These are phyloP conservation scores for Dorcoceras hygrometricum DNA, from an alignment of 257 asterid genomes.

Conservation along the genomic window DNA sequence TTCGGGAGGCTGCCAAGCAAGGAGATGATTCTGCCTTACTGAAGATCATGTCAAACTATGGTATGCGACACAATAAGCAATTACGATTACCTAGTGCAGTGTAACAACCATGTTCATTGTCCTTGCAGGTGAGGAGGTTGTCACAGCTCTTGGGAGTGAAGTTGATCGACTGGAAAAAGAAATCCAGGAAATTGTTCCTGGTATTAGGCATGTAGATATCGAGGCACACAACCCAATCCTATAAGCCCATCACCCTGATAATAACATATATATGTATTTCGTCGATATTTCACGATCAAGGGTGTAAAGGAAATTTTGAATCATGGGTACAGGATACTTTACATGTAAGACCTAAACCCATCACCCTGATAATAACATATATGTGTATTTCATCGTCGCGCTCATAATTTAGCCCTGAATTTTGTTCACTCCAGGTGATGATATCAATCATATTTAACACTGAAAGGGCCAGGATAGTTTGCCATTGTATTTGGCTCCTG, in stretches of 20 bases:
- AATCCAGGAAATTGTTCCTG: slow-evolving; percentile 90
- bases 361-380: slow-evolving; percentile 23
- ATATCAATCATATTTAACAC: neutral
- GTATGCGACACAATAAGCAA: slow-evolving; percentile 35
- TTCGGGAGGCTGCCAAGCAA: slow-evolving; percentile 71
- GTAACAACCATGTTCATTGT: slow-evolving; percentile 10
- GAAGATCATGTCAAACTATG: slow-evolving; percentile 81
- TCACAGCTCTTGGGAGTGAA: slow-evolving; percentile 93
- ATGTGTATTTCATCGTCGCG: neutral
- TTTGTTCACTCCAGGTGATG: slow-evolving; percentile 10
- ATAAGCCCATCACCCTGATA: slow-evolving; percentile 40
- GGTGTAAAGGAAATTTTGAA: too few species aligned
- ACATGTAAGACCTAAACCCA: too few species aligned
- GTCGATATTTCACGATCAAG: too few species aligned
- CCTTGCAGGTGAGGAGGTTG: slow-evolving; percentile 91
- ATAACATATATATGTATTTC: neutral
- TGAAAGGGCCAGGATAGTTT: neutral
- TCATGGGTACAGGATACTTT: too few species aligned
- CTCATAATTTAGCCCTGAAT: neutral
- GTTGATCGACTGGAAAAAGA: slow-evolving; percentile 93
- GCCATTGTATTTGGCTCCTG: neutral
- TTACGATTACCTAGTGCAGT: neutral
- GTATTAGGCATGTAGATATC: slow-evolving; percentile 86
- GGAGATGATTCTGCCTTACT: slow-evolving; percentile 60
- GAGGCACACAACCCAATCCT: slow-evolving; percentile 98